phyloP scores from a whole-genome alignment of 257 asterid species.

The Ocimum tenuiflorum region DNA sequence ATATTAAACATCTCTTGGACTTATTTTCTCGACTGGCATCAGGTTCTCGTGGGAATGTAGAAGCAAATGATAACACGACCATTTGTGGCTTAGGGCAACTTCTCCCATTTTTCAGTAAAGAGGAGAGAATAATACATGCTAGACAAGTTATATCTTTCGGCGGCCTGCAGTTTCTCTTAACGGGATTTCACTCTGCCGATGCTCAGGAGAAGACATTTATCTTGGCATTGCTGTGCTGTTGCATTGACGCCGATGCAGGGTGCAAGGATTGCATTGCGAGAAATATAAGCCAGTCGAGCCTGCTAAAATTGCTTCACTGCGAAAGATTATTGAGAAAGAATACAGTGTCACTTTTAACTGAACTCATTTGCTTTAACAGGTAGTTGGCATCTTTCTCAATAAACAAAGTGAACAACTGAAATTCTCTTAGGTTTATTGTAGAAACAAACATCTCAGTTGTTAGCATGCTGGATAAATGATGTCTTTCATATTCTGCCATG shows the following conservation, averaged over 20 bases:
- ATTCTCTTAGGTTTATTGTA: neutral
- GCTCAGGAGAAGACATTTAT: conserved; percentile 39
- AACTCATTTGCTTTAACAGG: conserved; percentile 71
- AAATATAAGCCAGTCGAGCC: conserved; percentile 32
- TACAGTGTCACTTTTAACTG: conserved; percentile 38
- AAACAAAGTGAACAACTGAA: neutral
- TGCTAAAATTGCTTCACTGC: conserved; percentile 41
- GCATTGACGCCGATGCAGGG: conserved; percentile 47
- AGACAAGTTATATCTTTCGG: conserved; percentile 47
- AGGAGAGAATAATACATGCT: conserved; percentile 35
- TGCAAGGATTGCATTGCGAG: conserved; percentile 40
- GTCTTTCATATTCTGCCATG: neutral
- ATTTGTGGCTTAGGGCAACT: conserved; percentile 44
- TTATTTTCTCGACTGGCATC: conserved; percentile 29
- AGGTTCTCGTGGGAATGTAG: neutral
- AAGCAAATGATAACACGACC: conserved; percentile 27
- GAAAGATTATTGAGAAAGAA: conserved; percentile 28
- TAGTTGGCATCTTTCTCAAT: conserved; percentile 13
- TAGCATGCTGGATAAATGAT: neutral
- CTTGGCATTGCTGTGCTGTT: conserved; percentile 33
- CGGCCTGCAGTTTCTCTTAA: conserved; percentile 49
- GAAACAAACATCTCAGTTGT: neutral
- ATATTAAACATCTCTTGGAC: conserved; percentile 31
- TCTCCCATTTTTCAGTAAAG: conserved; percentile 34
- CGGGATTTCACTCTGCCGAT: conserved; percentile 38